These are phyloP conservation scores for Hortaea sp. DNA, from an alignment of 2,329 filamentous ascomycete species.

Conservation along the genomic window DNA sequence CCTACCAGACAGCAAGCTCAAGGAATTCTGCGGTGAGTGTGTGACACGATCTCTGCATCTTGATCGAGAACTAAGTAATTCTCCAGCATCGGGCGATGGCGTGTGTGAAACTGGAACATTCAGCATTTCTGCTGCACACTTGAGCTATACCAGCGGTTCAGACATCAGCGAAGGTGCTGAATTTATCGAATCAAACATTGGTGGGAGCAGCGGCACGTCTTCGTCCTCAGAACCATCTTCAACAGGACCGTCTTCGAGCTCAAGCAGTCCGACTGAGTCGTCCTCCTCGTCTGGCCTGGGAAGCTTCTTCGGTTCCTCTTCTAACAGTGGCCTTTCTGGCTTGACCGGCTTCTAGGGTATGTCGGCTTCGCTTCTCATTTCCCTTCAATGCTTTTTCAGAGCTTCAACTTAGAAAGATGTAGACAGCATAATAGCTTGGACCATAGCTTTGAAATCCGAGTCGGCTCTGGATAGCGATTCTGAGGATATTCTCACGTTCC, in stretches of 20 bases:
- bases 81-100: slow-evolving; percentile 13
- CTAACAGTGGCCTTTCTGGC: not conserved
- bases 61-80: not conserved
- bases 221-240: not conserved
- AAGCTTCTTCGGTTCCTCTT: not conserved
- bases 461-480: too few relatives aligned
- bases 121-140: slow-evolving; percentile 17
- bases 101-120: slow-evolving; percentile 17
- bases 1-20: slow-evolving; percentile 13
- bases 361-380: too few relatives aligned
- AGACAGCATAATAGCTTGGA: too few relatives aligned
- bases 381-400: too few relatives aligned
- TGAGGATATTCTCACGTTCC: too few relatives aligned
- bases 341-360: not conserved
- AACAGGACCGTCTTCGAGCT: not conserved
- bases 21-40: slow-evolving; percentile 17
- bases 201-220: not conserved
- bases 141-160: slow-evolving; percentile 8
- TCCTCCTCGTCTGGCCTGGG: not conserved
- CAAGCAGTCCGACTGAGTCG: not conserved
- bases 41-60: not conserved
- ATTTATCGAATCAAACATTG: slow-evolving; percentile 7
- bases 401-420: too few relatives aligned
- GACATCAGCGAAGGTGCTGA: slow-evolving; percentile 9
- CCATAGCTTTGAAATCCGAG: too few relatives aligned